Evolutionary conservation across 441 rosid genomes (phyloP), one percentile per base, ranked within the genome.

Genomic region (Rhodomyrtus psidioides): DNA sequence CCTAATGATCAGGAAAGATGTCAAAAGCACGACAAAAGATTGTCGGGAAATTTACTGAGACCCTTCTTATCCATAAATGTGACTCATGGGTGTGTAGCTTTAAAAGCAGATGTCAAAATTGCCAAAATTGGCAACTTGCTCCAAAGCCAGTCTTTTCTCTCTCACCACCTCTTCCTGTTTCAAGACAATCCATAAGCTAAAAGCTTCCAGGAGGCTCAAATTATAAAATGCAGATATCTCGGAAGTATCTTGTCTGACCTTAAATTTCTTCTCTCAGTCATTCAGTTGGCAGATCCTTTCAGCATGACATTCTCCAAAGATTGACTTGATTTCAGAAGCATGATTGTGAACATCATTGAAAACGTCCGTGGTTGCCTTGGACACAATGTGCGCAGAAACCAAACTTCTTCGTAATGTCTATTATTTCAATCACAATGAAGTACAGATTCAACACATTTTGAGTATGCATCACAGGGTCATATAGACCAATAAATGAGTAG

Each of bases 131-230:
- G 95, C 89, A 87, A 97, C 94, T 81, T 93, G 92, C 88, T 89
- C 88, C 88, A 96, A 75, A 53, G 98, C 97, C 89, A 89, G 94
- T 83, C 94, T 91, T 91, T 96, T 94, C 87, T 96, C 99, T 89
- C 86, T 93, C 16, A 88, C 93, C 42, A 95, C 94, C 87, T 94
- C 96, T 87, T 94, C 96, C 98, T 96, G 94, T 92, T 89, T 85
- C 88, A 74, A 70, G 27, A 70, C 49, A 70, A 21, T 21, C n/a
- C 83, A 27, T 55, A 54, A 55, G 58, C 83, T n/a, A 19, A 10
- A 53, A 53, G 59, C 39, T 15, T 54, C 60, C 83, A 82, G 17
- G 0, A 54, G 58, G 83, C 24, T 82, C 10, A 39, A 39, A 21
- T 39, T 21, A 70, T 55, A 82, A 54, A 81, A 54, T 53, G 58